Evolutionary conservation across 2,329 filamentous ascomycete species (phyloP), one percentile per base, ranked within the genome.

Genomic region (Dissoconium aciculare): DNA sequence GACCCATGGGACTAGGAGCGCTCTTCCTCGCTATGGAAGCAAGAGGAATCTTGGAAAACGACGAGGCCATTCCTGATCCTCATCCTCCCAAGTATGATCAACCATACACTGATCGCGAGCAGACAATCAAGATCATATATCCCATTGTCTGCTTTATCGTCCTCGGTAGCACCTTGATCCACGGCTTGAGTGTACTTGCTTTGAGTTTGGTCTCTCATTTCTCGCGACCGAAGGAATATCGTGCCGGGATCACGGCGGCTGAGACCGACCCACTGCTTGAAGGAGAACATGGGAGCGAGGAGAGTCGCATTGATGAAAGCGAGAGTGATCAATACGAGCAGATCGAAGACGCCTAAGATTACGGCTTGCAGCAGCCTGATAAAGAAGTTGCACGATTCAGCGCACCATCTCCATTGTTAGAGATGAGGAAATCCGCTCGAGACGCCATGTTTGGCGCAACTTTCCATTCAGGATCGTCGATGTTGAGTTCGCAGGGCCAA

Each of bases 1-100:
- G 66, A 0, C 66, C 66, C 5, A 70, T 71, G 59, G 67, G 67
- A 11, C 57, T 71, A 2, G 67, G 66, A 2, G 67, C 63, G 0
- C 47, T 71, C 5, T 71, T 71, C 49, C 56, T 71, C 1, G 64
- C 66, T 2, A 67, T 71, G 27, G 67, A 71, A 52, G 62, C 64
- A 1, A 51, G 65, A 14, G 64, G 62, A 0, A 55, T 66, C 34
- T 53, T 71, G 0, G 66, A 70, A 40, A 68, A 57, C 1, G 60
- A 56, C 6, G 58, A 55, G 0, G 60, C 58, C 4, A 40, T 57
- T 1, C 64, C 64, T 2, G 42, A 63, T 6, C 52, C 58, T 1
- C 47, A 58, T 31, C 63, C 64, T 2, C 53, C 41, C 36, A 54
- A 30, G 45, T 8, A 23, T 8, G 54, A 26, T 42, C 50, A 12